phyloP scores from a whole-genome alignment of 2,329 filamentous ascomycete species.

The Fonsecaea erecta region DNA sequence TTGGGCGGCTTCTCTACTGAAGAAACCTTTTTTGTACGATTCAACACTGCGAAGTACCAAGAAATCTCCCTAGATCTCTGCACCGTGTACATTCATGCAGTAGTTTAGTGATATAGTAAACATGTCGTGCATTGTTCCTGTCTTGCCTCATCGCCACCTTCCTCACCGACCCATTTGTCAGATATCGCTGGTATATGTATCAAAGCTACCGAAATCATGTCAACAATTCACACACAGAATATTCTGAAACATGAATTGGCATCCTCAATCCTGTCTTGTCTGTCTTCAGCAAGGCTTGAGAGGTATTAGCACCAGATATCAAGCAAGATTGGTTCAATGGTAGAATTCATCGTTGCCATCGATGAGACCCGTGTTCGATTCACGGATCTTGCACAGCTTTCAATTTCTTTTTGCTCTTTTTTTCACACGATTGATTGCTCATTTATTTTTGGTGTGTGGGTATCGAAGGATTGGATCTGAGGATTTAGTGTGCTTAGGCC shows the following conservation, averaged over 20 bases:
- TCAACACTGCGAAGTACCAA: neutral
- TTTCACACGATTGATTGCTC: neutral
- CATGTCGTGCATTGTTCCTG: neutral
- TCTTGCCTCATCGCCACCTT: neutral
- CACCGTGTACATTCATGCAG: neutral
- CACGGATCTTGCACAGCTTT: constrained; percentile 46
- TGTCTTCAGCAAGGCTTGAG: neutral
- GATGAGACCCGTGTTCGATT: constrained; percentile 58
- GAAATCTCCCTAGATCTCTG: neutral
- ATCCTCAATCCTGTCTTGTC: neutral
- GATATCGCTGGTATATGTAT: neutral
- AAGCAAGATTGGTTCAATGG: constrained; percentile 43
- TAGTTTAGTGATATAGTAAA: neutral
- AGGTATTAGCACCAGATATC: neutral
- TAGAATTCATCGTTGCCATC: constrained; percentile 61
- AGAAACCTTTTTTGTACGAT: neutral
- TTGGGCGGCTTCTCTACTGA: neutral
- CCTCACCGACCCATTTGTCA: too few relatives aligned
- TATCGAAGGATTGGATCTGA: neutral
- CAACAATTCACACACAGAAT: constrained; percentile 20
- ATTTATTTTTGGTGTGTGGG: neutral
- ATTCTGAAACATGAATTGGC: neutral
- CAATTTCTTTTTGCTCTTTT: constrained; percentile 3
- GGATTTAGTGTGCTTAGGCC: neutral
- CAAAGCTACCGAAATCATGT: neutral